Conservation (phyloP, 1,284 basidiomycete species). For the Puccinia triticina region DNA sequence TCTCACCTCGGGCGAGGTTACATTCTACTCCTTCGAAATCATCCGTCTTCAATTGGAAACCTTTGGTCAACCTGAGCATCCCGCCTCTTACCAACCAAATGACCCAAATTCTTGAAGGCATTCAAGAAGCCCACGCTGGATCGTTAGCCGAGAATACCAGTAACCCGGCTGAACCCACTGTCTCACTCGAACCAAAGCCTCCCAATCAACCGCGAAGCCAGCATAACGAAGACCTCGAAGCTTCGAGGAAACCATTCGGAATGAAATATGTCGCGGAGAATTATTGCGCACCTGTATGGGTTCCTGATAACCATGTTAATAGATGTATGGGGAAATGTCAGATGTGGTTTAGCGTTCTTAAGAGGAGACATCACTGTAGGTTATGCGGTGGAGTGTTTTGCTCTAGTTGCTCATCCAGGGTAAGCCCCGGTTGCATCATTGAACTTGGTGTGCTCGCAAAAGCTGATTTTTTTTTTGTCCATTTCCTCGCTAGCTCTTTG, state of each 20-base stretch:
- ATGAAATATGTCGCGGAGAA: constrained; percentile 68
- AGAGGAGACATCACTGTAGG: constrained; percentile 84
- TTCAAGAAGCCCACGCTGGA: constrained; percentile 17
- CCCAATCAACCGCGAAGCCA: constrained; percentile 10
- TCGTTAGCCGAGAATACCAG: neutral
- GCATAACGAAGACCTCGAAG: neutral
- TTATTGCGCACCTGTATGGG: constrained; percentile 89
- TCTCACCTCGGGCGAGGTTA: constrained; percentile 15
- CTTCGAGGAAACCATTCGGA: neutral
- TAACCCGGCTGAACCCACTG: neutral
- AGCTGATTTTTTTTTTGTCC: neutral
- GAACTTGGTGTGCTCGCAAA: neutral
- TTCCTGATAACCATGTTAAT: constrained; percentile 78
- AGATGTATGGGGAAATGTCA: constrained; percentile 78
- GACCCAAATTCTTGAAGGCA: constrained; percentile 25
- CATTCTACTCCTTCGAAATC: constrained; percentile 15
- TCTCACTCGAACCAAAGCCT: neutral
- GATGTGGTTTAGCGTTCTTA: constrained; percentile 74
- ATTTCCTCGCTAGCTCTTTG: constrained; percentile 11
- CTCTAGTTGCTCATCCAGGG: constrained; percentile 76
- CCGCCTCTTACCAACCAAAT: constrained; percentile 18
- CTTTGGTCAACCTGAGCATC: neutral
- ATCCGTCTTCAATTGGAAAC: constrained; percentile 26
- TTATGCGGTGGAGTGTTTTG: constrained; percentile 87
- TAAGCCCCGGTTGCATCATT: constrained; percentile 59